Evolutionary conservation across 495 filamentous ascomycete species (phyloP), one percentile per base, ranked within the genome.

Genomic region (Cryomyces minteri): DNA sequence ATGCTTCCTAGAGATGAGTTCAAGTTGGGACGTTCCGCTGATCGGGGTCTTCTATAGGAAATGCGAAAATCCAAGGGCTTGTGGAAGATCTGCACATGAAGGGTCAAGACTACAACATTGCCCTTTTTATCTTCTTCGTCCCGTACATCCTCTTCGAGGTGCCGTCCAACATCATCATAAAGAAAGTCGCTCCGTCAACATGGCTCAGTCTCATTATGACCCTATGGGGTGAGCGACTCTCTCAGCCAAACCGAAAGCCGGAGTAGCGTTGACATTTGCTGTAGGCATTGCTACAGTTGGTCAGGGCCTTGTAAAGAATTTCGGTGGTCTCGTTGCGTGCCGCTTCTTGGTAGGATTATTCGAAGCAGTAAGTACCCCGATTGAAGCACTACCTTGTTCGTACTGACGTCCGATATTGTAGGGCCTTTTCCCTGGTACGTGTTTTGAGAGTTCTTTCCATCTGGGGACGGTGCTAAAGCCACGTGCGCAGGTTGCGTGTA

Each of bases 81-180:
- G 66, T 70, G 11, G 57, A 63, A 10, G 77, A 80, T 38, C 63
- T 80, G n/a, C 48, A 67, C 14, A 68, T 82, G 57, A 52, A 50
- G 8, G 71, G 69, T 7, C 64, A 70, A 46, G 62, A 71, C 57
- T 77, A 68, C 50, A 80, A 80, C 48, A 62, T 80, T 39, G 74
- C 76, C 12, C 64, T 80, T 1, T 70, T 74, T 42, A 66, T 79
- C 10, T 80, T 78, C 59, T 82, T 81, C 57, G 66, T 77, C 4
- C 74, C 72, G 33, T 84, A 82, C 54, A 72, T 76, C 42, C 56
- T 77, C 4, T 70, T 78, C 39, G 77, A 83, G 52, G 67, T 82
- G 40, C 78, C 76, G 8, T 67, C 65, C 49, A 82, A 82, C 55
- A 61, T 84, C 5, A 62, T 82, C 46, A 62, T 83, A 58, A 80